phyloP scores from a whole-genome alignment of 495 filamentous ascomycete species.

The Durotheca rogersii region DNA sequence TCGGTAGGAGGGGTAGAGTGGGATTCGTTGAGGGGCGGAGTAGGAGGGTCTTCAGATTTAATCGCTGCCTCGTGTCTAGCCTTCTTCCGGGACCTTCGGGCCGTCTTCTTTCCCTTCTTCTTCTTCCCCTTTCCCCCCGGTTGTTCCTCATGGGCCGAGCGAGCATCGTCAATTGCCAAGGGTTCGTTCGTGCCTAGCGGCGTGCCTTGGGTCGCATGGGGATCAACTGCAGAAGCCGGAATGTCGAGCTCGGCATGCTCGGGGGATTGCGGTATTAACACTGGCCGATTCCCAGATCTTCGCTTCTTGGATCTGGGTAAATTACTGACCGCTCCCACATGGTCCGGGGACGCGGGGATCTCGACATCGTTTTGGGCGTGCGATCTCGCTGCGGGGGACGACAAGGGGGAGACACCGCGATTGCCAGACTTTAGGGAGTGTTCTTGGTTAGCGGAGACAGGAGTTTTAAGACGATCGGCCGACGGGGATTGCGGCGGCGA shows the following conservation, averaged over 20 bases:
- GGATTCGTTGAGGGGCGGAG: background rate
- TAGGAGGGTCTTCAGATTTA: background rate
- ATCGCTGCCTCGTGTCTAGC: background rate
- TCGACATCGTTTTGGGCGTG: too few relatives aligned
- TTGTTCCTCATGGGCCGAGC: background rate
- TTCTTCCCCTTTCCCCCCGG: slow-evolving; percentile 1
- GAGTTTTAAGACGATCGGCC: too few relatives aligned
- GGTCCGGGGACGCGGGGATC: slow-evolving; percentile 22
- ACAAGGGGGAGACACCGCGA: too few relatives aligned
- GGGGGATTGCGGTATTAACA: slow-evolving; percentile 13
- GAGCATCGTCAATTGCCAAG: background rate
- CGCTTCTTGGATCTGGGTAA: slow-evolving; percentile 32
- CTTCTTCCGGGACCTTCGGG: background rate
- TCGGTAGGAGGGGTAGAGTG: background rate
- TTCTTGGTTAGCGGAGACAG: too few relatives aligned
- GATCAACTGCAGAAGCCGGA: background rate
- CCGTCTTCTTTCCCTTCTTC: background rate
- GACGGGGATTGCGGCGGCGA: too few relatives aligned
- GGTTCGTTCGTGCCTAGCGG: background rate
- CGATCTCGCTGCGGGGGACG: too few relatives aligned
- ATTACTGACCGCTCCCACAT: slow-evolving; percentile 13
- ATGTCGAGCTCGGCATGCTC: background rate
- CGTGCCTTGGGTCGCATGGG: background rate
- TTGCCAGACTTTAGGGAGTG: too few relatives aligned
- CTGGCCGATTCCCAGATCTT: slow-evolving; percentile 26